These are phyloP conservation scores for Schwanniomyces polymorphus DNA, from an alignment of 805 yeast genomes.

Conservation along the genomic window DNA sequence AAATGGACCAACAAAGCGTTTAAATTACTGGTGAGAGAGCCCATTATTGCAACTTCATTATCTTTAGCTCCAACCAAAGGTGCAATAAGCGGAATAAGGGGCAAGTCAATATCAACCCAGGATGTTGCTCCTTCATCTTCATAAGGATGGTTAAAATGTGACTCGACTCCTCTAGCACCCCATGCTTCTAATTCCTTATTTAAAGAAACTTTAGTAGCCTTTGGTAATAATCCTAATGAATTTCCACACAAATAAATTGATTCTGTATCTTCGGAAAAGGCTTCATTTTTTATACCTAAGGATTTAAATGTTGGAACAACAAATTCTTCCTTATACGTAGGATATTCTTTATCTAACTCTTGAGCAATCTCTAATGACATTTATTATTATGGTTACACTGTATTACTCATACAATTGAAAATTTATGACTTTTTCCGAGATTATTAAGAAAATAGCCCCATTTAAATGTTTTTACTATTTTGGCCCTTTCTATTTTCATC, in stretches of 20 bases:
- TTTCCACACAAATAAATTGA: slow-evolving; percentile 83
- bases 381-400: not conserved
- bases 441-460: not conserved
- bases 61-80: slow-evolving; percentile 73
- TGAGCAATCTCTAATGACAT: slow-evolving; percentile 16
- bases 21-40: slow-evolving; percentile 78
- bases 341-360: slow-evolving; percentile 41
- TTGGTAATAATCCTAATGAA: slow-evolving; percentile 91
- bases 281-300: slow-evolving; percentile 45
- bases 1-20: slow-evolving; percentile 74
- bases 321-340: slow-evolving; percentile 48
- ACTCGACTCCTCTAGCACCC: slow-evolving; percentile 77
- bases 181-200: slow-evolving; percentile 76
- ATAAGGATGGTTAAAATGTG: slow-evolving; percentile 74
- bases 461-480: not conserved
- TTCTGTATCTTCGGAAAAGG: slow-evolving; percentile 11
- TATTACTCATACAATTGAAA: not conserved
- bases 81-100: slow-evolving; percentile 67
- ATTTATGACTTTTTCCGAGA: not conserved
- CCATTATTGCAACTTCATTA: slow-evolving; percentile 86
- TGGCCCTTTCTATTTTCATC: not conserved
- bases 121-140: slow-evolving; percentile 47
- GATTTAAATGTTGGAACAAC: slow-evolving; percentile 66
- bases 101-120: slow-evolving; percentile 87
- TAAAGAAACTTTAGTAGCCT: slow-evolving; percentile 54